Percentiles rank a stretch among this genome's conserved stretches.
These are phyloP conservation scores for Starmerella lactis-condensi DNA, from an alignment of 805 yeast species.

Conservation along the genomic window DNA sequence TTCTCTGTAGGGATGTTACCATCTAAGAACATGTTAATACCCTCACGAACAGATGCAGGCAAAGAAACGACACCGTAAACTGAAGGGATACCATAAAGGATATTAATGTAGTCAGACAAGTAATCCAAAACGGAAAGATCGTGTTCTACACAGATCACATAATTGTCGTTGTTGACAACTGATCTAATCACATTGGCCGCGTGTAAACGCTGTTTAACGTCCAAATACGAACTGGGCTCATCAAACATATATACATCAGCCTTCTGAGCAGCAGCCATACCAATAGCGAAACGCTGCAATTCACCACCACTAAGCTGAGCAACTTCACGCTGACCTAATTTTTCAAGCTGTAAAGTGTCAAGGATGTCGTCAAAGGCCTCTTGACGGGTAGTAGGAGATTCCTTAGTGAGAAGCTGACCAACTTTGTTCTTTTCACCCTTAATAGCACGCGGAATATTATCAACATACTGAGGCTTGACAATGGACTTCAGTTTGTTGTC, in stretches of 20 bases:
- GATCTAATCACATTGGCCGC: slow-evolving; percentile 92
- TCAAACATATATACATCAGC: slow-evolving; percentile 98
- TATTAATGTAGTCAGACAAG: slow-evolving; percentile 90
- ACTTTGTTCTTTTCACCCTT: slow-evolving; percentile 72
- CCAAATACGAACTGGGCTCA: slow-evolving; percentile 95
- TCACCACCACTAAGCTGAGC: slow-evolving; percentile 93
- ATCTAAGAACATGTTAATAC: slow-evolving; percentile 93
- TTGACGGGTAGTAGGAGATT: slow-evolving; percentile 41
- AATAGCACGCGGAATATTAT: slow-evolving; percentile 89
- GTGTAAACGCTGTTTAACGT: slow-evolving; percentile 94
- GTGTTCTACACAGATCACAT: slow-evolving; percentile 95
- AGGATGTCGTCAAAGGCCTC: slow-evolving; percentile 48
- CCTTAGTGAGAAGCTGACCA: slow-evolving; percentile 60
- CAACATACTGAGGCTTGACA: slow-evolving; percentile 97
- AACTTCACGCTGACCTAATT: slow-evolving; percentile 73
- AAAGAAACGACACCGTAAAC: slow-evolving; percentile 96
- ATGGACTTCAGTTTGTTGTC: slow-evolving; percentile 93
- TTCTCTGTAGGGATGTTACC: slow-evolving; percentile 97
- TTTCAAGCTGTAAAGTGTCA: slow-evolving; percentile 51
- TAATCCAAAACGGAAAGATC: slow-evolving; percentile 95
- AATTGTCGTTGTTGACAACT: slow-evolving; percentile 48
- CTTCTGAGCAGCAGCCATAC: slow-evolving; percentile 84
- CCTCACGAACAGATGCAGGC: slow-evolving; percentile 95
- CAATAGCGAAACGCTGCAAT: slow-evolving; percentile 93
- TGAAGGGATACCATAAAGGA: slow-evolving; percentile 92